phyloP scores from a whole-genome alignment of 1,284 basidiomycete genomes.

The Rhizoctonia solani region DNA sequence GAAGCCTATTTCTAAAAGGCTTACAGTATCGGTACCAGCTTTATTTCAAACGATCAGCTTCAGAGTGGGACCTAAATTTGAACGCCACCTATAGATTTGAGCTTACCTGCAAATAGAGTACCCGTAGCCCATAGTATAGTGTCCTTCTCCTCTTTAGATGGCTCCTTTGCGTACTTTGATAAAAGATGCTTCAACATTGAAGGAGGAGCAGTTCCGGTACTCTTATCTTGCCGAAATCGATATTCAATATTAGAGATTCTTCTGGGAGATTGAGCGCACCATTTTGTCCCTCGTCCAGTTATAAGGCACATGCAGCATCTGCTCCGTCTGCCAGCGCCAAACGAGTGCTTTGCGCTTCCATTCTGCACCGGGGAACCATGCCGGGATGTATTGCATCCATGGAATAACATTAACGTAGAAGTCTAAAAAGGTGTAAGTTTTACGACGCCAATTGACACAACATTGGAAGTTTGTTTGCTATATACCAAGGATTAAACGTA shows the following conservation, averaged over 20 bases:
- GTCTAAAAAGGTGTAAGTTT: neutral
- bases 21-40: constrained; percentile 30
- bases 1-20: neutral
- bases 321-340: neutral
- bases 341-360: constrained; percentile 15
- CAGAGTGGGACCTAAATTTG: too few relatives aligned
- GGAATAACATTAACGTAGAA: constrained; percentile 10
- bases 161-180: neutral
- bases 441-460: neutral
- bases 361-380: neutral
- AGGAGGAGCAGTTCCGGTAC: constrained; percentile 8
- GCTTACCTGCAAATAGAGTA: neutral
- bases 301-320: constrained; percentile 17
- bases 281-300: constrained; percentile 13
- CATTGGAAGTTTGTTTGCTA: neutral
- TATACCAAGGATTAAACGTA: neutral
- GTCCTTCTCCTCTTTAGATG: neutral
- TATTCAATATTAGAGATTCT: neutral
- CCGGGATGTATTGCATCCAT: constrained; percentile 9
- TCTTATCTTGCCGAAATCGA: neutral
- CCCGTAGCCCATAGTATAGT: neutral
- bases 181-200: constrained; percentile 21
- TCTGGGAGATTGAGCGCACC: neutral
- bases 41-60: neutral
- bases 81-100: too few relatives aligned